Evolutionary conservation across 1,284 basidiomycete species (phyloP), one percentile per base, ranked within the genome.

Genomic region (Mycosarcoma maydis): DNA sequence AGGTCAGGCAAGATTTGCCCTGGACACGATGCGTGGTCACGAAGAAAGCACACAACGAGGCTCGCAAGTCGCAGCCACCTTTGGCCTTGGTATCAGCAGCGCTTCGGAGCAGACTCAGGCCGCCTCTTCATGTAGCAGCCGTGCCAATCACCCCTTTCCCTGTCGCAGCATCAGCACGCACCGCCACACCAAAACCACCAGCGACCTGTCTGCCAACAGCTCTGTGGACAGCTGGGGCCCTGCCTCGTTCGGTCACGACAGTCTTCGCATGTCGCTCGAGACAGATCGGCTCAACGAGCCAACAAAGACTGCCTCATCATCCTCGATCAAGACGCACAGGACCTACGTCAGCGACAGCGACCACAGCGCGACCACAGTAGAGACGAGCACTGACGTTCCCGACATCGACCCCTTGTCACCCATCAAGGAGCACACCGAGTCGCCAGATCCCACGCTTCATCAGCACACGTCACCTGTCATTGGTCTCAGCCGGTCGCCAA

Each of bases 361-460:
- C 3, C 58, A 59, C 38, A 71, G 68, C 55, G 48, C 42, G 14
- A 48, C 49, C 41, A 66, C 68, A 0, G 54, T 53, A 24, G 68
- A 66, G n/a, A 66, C 68, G 4, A 71, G 62, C 41, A 40, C 37
- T 41, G 62, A 71, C 30, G 5, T 56, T 6, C 62, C 62, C 27
- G 68, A 71, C n/a, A 47, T 44, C 3, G 66, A 60, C 26, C 60
- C 59, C 30, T 46, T 70, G 2, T 60, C 54, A 3, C 56, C 52
- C 48, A 69, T 69, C 44, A 61, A 59, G 42, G 66, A 69, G 37
- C 44, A 47, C 41, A 47, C 49, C n/a, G 65, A 68, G 27, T 53
- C 65, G 42, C 65, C 65, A 1, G 53, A 49, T 19, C 50, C 53
- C 2, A 29, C 48, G 27, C 53, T 49, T 4, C 52, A 54, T 24